Evolutionary conservation across 768 basidiomycete species (phyloP).

Genomic region (Russula earlei): DNA sequence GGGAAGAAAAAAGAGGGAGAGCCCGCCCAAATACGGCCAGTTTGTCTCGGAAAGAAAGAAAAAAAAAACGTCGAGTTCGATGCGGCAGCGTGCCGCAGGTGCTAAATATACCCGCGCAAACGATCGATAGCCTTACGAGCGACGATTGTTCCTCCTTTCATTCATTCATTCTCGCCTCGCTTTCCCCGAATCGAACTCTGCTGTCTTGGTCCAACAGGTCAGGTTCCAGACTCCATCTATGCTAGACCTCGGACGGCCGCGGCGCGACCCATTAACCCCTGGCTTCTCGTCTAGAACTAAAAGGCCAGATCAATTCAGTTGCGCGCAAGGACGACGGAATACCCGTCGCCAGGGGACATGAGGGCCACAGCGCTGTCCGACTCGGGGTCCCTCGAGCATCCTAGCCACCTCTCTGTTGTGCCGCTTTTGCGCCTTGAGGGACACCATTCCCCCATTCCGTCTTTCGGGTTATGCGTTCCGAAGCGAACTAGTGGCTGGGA

Average conservation of each 20-base stretch:
- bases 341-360: no score
- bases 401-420: no score
- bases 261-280: neutral
- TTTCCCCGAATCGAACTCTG: neutral
- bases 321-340: no score
- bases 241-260: neutral
- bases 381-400: no score
- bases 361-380: no score
- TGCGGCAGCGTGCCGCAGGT: neutral
- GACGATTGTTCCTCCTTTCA: neutral
- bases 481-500: no score
- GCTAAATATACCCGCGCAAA: neutral
- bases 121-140: neutral
- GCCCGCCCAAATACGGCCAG: neutral
- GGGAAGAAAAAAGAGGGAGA: neutral
- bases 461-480: no score
- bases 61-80: neutral
- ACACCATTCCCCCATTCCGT: no score
- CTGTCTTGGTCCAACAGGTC: neutral
- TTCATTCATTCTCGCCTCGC: neutral
- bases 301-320: no score
- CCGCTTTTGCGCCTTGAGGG: no score
- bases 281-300: neutral
- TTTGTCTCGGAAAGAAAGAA: neutral
- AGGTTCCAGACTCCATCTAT: neutral